Percentiles rank a stretch among this genome's conserved stretches.
These are phyloP conservation scores for Xerocomus amazonicus DNA, from an alignment of 1,284 basidiomycete genomes.

Conservation along the genomic window DNA sequence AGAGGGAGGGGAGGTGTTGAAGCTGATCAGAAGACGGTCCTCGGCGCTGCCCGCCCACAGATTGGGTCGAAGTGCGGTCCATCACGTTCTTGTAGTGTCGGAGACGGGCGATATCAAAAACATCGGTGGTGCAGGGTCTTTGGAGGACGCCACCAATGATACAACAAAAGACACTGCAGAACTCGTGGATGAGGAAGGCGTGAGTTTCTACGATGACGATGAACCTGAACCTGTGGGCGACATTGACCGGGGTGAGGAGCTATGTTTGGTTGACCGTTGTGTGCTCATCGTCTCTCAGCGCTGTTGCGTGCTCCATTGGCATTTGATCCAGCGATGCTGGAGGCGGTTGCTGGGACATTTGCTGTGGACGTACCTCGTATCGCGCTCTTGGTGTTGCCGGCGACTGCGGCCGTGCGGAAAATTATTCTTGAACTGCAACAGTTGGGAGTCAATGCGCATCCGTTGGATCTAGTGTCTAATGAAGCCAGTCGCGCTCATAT, in stretches of 20 bases:
- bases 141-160: not conserved
- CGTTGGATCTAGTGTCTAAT: constrained; percentile 48
- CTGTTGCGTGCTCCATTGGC: constrained; percentile 45
- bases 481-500: constrained; percentile 44
- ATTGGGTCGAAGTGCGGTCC: constrained; percentile 38
- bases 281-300: constrained; percentile 35
- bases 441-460: constrained; percentile 65
- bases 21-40: constrained; percentile 38
- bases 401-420: constrained; percentile 54
- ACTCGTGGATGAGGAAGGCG: constrained; percentile 14
- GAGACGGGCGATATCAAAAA: constrained; percentile 50
- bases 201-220: constrained; percentile 20
- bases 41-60: constrained; percentile 26
- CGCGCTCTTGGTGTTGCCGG: constrained; percentile 64
- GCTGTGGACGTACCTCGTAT: constrained; percentile 67
- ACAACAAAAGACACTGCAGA: not conserved
- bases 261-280: not conserved
- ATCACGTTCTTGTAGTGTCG: constrained; percentile 62
- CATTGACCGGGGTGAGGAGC: constrained; percentile 22
- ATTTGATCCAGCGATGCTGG: constrained; percentile 53
- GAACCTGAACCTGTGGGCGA: constrained; percentile 23
- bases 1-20: constrained; percentile 42
- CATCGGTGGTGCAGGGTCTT: constrained; percentile 24
- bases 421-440: constrained; percentile 59
- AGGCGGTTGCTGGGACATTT: constrained; percentile 66